These are phyloP conservation scores for Chaetomium strumarium DNA, from an alignment of 2,329 filamentous ascomycete species.

Conservation along the genomic window DNA sequence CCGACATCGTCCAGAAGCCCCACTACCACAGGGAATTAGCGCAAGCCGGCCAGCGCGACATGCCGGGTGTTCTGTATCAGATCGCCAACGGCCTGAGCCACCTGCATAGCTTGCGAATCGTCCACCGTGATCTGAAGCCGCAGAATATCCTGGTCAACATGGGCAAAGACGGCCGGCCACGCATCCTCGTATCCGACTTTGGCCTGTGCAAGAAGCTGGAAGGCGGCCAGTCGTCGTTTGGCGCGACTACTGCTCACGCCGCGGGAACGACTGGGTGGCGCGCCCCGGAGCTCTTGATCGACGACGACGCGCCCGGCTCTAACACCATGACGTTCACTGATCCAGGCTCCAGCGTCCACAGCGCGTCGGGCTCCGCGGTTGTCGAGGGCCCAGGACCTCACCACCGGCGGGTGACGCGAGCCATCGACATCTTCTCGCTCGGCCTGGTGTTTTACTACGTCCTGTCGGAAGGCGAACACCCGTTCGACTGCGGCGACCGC, in stretches of 20 bases:
- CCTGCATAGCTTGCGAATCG: conserved; percentile 85
- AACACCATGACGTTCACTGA: conserved; percentile 40
- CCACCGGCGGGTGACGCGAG: conserved; percentile 80
- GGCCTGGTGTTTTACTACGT: conserved; percentile 99
- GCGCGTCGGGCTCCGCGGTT: conserved; percentile 25
- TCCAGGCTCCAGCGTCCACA: conserved; percentile 52
- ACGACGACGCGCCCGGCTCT: conserved; percentile 59
- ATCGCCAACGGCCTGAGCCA: conserved; percentile 86
- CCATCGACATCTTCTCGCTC: conserved; percentile 95
- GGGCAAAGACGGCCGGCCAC: conserved; percentile 62
- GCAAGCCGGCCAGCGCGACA: conserved; percentile 64
- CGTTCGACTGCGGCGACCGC: conserved; percentile 87
- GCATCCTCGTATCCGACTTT: conserved; percentile 96
- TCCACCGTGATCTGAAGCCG: conserved; percentile 94
- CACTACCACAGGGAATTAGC: conserved; percentile 62
- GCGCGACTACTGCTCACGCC: conserved; percentile 88
- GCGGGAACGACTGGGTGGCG: conserved; percentile 95
- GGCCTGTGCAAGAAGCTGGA: conserved; percentile 96
- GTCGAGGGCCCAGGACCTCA: conserved; percentile 43
- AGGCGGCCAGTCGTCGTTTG: conserved; percentile 87
- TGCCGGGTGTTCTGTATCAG: conserved; percentile 77
- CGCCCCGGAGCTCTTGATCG: conserved; percentile 83
- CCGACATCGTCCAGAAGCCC: conserved; percentile 80
- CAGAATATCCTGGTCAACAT: conserved; percentile 90
- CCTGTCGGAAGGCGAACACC: conserved; percentile 85